Evolutionary conservation across 1,284 basidiomycete species (phyloP), one percentile per base, ranked within the genome.

Genomic region (Phlebopus sp.): DNA sequence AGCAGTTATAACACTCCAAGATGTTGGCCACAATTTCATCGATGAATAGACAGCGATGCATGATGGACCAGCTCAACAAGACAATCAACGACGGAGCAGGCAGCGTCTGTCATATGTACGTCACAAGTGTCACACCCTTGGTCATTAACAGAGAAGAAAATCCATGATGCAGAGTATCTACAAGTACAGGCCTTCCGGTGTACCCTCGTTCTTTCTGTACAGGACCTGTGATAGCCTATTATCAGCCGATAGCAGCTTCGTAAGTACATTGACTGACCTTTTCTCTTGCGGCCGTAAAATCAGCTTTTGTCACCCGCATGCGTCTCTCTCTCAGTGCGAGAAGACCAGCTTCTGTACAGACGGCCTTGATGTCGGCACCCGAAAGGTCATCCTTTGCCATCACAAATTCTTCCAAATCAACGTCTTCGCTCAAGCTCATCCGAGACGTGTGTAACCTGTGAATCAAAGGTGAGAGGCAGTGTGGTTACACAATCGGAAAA

Each of bases 291-390:
- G 85, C 68, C 6, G 88, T 86, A 60, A 96, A 93, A 70, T 96
- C 92, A 34, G 76, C 79, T 72, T 98, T 98, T 31, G 89, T 97
- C 11, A 99, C 96, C 54, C 92, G 78, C 96, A 99, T 99, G 48
- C 97, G 78, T 51, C 97, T 79, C 71, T 99, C 97, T 57, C 97
- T 79, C 55, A 99, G 74, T 4, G 97, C 97, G 43, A 98, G 76
- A 46, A 99, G 69, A 60, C 97, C 97, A 15, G 97, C 97, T 69
- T 99, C 97, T 4, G 97, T 94, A 66, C 92, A 96, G 14, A 95
- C 90, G 3, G 94, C 95, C 75, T 98, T 98, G 78, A 99, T 98
- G 64, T 99, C 97, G 5, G 96, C 96, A 49, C 96, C 96, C 9
- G 91, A 95, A 14, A 97, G 73, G 62, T 99, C 96, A 62, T 99